Percentiles rank a stretch among this genome's conserved stretches.
These are phyloP conservation scores for Apiospora kogelbergensis DNA, from an alignment of 2,329 filamentous ascomycete genomes.

Conservation along the genomic window DNA sequence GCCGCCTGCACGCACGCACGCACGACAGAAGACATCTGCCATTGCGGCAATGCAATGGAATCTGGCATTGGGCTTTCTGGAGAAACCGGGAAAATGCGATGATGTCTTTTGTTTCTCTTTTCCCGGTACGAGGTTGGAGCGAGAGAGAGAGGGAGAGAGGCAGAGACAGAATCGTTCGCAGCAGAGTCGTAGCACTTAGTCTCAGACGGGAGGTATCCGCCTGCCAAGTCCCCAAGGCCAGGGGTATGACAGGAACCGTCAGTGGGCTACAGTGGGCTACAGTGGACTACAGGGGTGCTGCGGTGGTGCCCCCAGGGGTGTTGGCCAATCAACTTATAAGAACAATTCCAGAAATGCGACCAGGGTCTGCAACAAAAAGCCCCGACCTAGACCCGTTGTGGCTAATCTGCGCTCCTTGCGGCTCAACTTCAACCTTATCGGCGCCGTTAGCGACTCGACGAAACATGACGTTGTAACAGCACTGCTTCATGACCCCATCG, in stretches of 20 bases:
- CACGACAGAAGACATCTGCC: background rate
- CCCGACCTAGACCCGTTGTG: slow-evolving; percentile 4
- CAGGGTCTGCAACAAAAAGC: slow-evolving; percentile 9
- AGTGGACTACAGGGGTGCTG: background rate
- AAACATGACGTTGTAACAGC: slow-evolving; percentile 48
- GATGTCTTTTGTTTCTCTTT: background rate
- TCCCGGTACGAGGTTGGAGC: background rate
- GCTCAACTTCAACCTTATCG: slow-evolving; percentile 27
- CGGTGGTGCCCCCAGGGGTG: no score
- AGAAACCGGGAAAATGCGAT: background rate
- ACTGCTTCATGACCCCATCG: slow-evolving; percentile 42
- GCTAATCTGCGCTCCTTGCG: slow-evolving; percentile 18
- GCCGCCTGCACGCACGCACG: background rate
- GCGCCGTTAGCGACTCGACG: slow-evolving; percentile 32
- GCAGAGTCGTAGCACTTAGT: background rate
- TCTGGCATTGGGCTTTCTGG: background rate
- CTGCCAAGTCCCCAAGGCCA: background rate
- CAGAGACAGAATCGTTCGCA: no score
- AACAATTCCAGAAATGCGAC: background rate
- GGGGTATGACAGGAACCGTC: background rate
- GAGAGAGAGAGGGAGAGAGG: no score
- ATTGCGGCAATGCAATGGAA: background rate
- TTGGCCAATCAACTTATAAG: background rate
- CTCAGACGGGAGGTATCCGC: slow-evolving; percentile 7
- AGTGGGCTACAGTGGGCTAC: no score